Conservation (phyloP, 768 basidiomycete genomes). For the Tylopilus subfusipes region DNA sequence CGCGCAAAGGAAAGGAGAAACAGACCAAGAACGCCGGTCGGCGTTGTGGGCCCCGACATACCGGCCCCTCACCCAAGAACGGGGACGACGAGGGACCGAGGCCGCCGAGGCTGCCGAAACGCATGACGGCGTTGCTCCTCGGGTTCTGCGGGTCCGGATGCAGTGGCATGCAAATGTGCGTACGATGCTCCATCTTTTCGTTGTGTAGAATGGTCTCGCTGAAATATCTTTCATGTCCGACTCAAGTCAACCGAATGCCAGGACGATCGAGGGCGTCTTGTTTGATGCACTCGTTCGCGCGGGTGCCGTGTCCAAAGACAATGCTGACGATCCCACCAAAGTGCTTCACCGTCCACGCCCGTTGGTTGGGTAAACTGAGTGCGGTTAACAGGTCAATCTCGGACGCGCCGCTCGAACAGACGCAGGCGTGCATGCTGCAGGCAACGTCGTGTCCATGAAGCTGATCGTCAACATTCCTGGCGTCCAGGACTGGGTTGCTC, state of each 20-base stretch:
- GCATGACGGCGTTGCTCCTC: conserved; percentile 77
- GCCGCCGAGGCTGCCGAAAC: conserved; percentile 69
- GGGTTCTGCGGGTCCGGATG: conserved; percentile 93
- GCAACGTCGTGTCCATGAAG: conserved; percentile 90
- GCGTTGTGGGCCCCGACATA: conserved; percentile 42
- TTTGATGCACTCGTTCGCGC: conserved; percentile 86
- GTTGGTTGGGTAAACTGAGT: neutral
- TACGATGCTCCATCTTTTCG: conserved; percentile 7
- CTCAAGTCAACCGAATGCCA: conserved; percentile 59
- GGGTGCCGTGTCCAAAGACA: conserved; percentile 93
- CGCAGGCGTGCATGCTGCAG: conserved; percentile 95
- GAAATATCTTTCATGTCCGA: neutral
- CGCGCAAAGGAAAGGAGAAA: conserved; percentile 37
- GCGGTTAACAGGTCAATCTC: conserved; percentile 62
- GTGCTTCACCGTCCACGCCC: conserved; percentile 35
- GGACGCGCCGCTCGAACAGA: conserved; percentile 93
- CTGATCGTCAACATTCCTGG: conserved; percentile 78
- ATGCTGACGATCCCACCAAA: conserved; percentile 87
- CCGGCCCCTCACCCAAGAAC: conserved; percentile 26
- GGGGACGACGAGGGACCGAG: conserved; percentile 30
- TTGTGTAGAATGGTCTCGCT: neutral
- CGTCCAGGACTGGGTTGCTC: conserved; percentile 61
- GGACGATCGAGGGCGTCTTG: conserved; percentile 86
- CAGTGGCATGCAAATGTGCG: conserved; percentile 96
- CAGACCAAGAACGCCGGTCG: conserved; percentile 35